Evolutionary conservation across 208 protist genomes (phyloP).

Genomic region (Herpetomonas tarakana): DNA sequence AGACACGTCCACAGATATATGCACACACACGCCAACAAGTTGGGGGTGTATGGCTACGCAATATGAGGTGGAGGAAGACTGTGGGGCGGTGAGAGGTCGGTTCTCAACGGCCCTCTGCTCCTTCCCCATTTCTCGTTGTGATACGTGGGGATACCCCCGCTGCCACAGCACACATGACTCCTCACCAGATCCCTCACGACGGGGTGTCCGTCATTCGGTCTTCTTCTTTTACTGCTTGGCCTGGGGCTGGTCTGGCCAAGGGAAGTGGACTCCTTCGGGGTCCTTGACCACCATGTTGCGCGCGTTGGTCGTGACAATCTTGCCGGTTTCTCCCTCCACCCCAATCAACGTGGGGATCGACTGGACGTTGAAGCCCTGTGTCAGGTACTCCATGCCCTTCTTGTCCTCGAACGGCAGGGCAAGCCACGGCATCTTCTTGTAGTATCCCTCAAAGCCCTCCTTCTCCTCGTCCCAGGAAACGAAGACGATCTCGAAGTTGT

Average conservation of each 20-base stretch:
- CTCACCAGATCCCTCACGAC: neutral
- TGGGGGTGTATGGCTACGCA: too few relatives aligned
- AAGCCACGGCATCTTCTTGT: conserved; percentile 81
- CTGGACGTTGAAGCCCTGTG: conserved; percentile 53
- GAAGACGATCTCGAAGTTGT: conserved; percentile 89
- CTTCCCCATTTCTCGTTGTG: too few relatives aligned
- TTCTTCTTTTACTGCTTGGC: conserved; percentile 13
- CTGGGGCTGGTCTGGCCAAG: conserved; percentile 37
- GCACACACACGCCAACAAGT: too few relatives aligned
- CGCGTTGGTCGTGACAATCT: conserved; percentile 57
- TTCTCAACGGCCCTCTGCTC: too few relatives aligned
- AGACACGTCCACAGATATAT: too few relatives aligned
- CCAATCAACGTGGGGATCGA: conserved; percentile 78
- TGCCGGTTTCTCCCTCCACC: conserved; percentile 72
- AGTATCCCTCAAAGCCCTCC: conserved; percentile 70
- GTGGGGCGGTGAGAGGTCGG: too few relatives aligned
- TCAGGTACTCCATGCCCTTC: conserved; percentile 40
- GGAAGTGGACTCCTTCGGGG: conserved; percentile 63
- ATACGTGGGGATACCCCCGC: too few relatives aligned
- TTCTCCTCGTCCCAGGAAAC: conserved; percentile 79
- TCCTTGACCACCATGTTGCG: conserved; percentile 59
- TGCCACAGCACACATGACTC: too few relatives aligned
- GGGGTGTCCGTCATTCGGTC: neutral
- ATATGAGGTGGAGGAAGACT: too few relatives aligned
- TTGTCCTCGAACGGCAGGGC: conserved; percentile 60